These are phyloP conservation scores for Ascochyta pisi DNA, from an alignment of 2,329 filamentous ascomycete genomes.

Conservation along the genomic window DNA sequence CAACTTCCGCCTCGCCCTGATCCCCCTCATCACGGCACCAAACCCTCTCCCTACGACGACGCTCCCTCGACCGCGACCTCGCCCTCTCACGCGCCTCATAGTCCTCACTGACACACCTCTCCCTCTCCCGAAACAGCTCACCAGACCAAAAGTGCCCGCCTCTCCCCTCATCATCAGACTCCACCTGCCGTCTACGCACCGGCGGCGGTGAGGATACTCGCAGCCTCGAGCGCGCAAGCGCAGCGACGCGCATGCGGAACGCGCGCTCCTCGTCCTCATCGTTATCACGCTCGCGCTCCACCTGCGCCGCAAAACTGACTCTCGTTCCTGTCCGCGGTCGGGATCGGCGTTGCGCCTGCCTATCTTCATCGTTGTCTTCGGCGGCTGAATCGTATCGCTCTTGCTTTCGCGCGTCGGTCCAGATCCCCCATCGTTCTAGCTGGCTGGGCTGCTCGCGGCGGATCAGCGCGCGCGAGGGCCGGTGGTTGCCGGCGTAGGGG, in stretches of 20 bases:
- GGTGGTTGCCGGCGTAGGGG: conserved; percentile 29
- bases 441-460: conserved; percentile 31
- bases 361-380: conserved; percentile 13
- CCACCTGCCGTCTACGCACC: not conserved
- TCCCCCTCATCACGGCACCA: conserved; percentile 23
- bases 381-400: conserved; percentile 2
- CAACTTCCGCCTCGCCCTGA: conserved; percentile 14
- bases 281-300: not conserved
- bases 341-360: not conserved
- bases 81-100: conserved; percentile 37
- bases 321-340: conserved; percentile 6
- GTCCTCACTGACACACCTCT: conserved; percentile 37
- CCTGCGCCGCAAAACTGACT: conserved; percentile 19
- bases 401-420: conserved; percentile 17
- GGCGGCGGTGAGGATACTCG: conserved; percentile 9
- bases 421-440: conserved; percentile 43
- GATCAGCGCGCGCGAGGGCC: conserved; percentile 34
- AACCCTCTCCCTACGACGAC: conserved; percentile 14
- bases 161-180: conserved; percentile 8
- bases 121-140: conserved; percentile 30
- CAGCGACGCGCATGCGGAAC: conserved; percentile 33
- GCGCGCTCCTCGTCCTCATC: conserved; percentile 27
- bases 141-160: conserved; percentile 25
- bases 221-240: conserved; percentile 24
- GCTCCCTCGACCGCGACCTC: conserved; percentile 21